Percentiles rank a stretch among this genome's conserved stretches.
Conservation (phyloP, 495 filamentous ascomycete species). For the Aspergillus ellipticus region DNA sequence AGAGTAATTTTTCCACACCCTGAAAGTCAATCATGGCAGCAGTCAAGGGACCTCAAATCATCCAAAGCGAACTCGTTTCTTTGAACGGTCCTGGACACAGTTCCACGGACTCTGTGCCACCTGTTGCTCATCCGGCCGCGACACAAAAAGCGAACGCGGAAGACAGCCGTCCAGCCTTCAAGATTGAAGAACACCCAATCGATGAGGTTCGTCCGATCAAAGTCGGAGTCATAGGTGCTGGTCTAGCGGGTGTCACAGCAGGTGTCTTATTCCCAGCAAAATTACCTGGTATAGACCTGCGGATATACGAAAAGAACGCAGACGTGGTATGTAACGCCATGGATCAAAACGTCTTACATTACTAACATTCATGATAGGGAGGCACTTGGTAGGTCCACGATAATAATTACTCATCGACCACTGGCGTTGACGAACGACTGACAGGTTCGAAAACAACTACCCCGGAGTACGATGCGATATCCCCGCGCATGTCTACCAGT, state of each 20-base stretch:
- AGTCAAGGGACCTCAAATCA: conserved; percentile 5
- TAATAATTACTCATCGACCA: neutral
- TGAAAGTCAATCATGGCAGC: conserved; percentile 4
- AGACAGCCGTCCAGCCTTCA: conserved; percentile 19
- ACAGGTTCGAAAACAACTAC: conserved; percentile 53
- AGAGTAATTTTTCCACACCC: neutral
- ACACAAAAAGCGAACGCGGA: neutral
- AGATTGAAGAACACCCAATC: conserved; percentile 40
- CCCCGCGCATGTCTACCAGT: conserved; percentile 69
- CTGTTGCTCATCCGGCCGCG: neutral
- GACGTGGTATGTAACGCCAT: conserved; percentile 41
- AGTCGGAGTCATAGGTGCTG: conserved; percentile 53
- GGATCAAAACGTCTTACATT: neutral
- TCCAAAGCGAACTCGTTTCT: conserved; percentile 3
- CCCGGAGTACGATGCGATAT: conserved; percentile 62
- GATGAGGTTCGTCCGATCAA: conserved; percentile 41
- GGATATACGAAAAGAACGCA: conserved; percentile 54
- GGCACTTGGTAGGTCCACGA: conserved; percentile 42
- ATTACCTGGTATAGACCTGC: conserved; percentile 47
- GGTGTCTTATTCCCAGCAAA: conserved; percentile 48
- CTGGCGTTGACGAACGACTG: neutral
- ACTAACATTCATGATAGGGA: conserved; percentile 26
- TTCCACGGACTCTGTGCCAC: neutral
- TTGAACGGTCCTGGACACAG: neutral
- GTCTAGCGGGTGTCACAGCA: conserved; percentile 47